phyloP scores from a whole-genome alignment of 441 rosid species.

The Gossypium laxum region DNA sequence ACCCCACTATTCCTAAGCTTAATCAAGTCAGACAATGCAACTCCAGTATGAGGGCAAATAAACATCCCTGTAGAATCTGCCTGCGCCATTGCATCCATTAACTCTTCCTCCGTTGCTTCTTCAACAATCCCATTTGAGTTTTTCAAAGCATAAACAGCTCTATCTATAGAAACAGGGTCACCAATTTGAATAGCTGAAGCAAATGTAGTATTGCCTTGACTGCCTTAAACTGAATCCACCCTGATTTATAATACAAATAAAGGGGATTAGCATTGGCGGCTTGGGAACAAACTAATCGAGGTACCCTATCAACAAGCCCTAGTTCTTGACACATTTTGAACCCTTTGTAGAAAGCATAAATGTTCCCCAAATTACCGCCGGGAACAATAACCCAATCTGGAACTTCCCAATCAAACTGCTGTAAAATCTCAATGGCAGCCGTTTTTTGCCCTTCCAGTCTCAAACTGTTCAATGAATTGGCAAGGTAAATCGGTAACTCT shows the following conservation, averaged over 20 bases:
- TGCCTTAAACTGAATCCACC: background rate
- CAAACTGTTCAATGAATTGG: background rate
- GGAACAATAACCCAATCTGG: background rate
- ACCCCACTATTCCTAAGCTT: conserved; percentile 56
- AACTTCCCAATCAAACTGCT: background rate
- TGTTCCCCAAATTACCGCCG: background rate
- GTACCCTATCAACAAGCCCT: background rate
- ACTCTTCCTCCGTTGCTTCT: background rate
- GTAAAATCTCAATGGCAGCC: background rate
- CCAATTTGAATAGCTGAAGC: background rate
- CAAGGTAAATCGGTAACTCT: background rate
- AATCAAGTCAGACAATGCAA: conserved; percentile 47
- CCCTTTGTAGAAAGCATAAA: background rate
- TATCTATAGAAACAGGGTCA: background rate
- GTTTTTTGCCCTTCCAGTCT: background rate
- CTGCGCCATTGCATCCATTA: background rate
- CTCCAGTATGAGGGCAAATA: conserved; percentile 61
- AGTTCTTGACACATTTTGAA: background rate
- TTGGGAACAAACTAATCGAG: background rate
- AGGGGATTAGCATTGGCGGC: background rate
- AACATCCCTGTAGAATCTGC: conserved; percentile 69
- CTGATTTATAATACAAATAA: background rate
- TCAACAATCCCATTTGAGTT: background rate
- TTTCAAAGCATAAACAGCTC: background rate
- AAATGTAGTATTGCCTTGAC: conserved; percentile 3